Base-by-base conservation (phyloP, 257 asterid genomes). In the Perilla frutescens region DNA sequence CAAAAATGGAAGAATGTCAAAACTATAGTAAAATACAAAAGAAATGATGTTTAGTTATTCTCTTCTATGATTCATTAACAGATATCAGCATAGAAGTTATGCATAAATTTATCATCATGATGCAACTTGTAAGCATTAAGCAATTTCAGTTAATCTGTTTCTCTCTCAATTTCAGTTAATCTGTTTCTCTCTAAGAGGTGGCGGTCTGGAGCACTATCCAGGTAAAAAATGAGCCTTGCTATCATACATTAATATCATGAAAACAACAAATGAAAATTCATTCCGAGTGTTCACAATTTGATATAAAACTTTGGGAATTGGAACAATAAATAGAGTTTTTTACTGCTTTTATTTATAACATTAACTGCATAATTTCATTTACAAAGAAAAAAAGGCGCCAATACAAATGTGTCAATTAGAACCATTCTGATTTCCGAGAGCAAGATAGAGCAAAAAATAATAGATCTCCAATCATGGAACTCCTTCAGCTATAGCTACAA, bases 1-100 rank as follows among this genome's bases (percentile, higher is more conserved):
- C 15, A 36, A 51, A 51, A 66, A 70, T 55, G 70, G 61, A 48
- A 67, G 68, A 72, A 70, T 48, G 53, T 56, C 67, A 71, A 20
- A 40, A 45, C 37, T 20, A 13, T 45, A 58, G 61, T 39, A 73
- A 8, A 68, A 20, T 15, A 14, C 32, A 41, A 9, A 14, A 31
- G 20, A 72, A 40, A 48, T 48, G 60, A 49, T 63, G 48, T 34
- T 31, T 29, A 36, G 47, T 31, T 48, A 31, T 26, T 13, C 49
- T 57, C 70, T 31, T 69, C 20, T 40, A 26, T 49, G 53, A 41
- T 62, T 43, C 14, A n/a, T 58, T 59, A 37, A 9, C 71, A 57
- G 41, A 2, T 37, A 20, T 48, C 50, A 57, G 15, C 53, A 44
- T 51, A 75, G 32, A 79, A 51, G 56, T 58, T 40, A 36, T 59